Base-by-base conservation (phyloP, 129 eudicot genomes). In the Deinandra increscens region DNA sequence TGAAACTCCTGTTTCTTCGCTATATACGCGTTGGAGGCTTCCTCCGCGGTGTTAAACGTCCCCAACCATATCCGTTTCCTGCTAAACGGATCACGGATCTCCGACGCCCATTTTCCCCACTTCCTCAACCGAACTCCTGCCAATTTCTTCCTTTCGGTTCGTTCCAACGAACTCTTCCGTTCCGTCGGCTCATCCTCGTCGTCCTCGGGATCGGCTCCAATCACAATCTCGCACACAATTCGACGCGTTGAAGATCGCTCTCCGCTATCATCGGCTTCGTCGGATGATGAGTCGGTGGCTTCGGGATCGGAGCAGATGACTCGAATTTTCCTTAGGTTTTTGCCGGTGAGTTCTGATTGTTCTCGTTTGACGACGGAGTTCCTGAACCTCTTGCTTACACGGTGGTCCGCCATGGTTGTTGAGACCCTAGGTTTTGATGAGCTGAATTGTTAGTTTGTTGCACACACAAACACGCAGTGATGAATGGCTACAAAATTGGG, bases 31-130 rank as follows among this genome's bases (percentile, higher is more conserved):
- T 51, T 56, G 5, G 79, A 79, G 9, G 83, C 83, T 58, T 79
- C 83, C 38, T 63, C 83, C 3, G 83, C 75, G 0, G 83, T 79
- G 12, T 68, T 62, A 29, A 38, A 79, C 8, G 83, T 66, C 12
- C 83, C 83, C 37, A 79, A 67, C 79, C 75, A 73, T 34, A 79
- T 74, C 26, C 75, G 22, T 18, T 74, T 68, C 10, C 67, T 60
- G 60, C n/a, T 73, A 48, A 79, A 72, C 22, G 83, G 83, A 20
- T 79, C 83, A 49, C 79, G 83, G 64, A 79, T 79, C 83, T 79
- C 83, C 2, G 83, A 62, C 0, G 83, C 68, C 83, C 83, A 79
- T 37, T 61, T 73, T 0, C 83, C 79, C 69, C 83, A 66, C 41
- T 68, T 79, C 19, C 78, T 34, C 46, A 66, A 68, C 46, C 78